These are phyloP conservation scores for Candida sojae DNA, from an alignment of 1,139 yeast species.

Conservation along the genomic window DNA sequence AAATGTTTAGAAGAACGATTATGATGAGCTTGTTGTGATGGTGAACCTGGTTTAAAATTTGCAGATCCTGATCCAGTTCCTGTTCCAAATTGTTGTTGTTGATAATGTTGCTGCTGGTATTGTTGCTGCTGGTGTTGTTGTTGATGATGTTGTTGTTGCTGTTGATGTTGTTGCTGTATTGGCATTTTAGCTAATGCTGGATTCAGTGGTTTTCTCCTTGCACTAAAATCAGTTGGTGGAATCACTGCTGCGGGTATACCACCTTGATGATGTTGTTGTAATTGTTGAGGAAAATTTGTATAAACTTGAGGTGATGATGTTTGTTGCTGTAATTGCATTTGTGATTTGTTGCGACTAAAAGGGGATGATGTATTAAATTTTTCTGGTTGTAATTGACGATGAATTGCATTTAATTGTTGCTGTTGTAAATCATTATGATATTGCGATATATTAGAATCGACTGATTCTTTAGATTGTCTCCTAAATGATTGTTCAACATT, in stretches of 20 bases:
- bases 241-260: slow-evolving; percentile 26
- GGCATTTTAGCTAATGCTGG: slow-evolving; percentile 5
- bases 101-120: slow-evolving; percentile 3
- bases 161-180: slow-evolving; percentile 4
- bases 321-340: slow-evolving; percentile 6
- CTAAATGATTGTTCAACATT: not conserved
- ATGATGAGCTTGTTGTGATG: slow-evolving; percentile 10
- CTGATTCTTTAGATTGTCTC: not conserved
- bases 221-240: slow-evolving; percentile 27
- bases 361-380: slow-evolving; percentile 10
- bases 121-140: slow-evolving; percentile 2
- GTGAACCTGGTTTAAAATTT: slow-evolving; percentile 12
- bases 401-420: slow-evolving; percentile 12
- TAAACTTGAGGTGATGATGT: slow-evolving; percentile 1
- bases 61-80: slow-evolving; percentile 10
- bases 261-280: slow-evolving; percentile 4
- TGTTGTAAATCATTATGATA: slow-evolving; percentile 13
- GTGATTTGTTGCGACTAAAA: slow-evolving; percentile 3
- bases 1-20: slow-evolving; percentile 23
- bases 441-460: slow-evolving; percentile 9
- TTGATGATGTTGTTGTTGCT: slow-evolving; percentile 2
- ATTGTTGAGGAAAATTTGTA: slow-evolving; percentile 5
- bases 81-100: slow-evolving; percentile 5
- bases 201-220: slow-evolving; percentile 15
- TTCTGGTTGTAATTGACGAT: slow-evolving; percentile 12